Evolutionary conservation across 371 early-diverging fungal species (phyloP).

Genomic region (Syncephalastrum racemosum): DNA sequence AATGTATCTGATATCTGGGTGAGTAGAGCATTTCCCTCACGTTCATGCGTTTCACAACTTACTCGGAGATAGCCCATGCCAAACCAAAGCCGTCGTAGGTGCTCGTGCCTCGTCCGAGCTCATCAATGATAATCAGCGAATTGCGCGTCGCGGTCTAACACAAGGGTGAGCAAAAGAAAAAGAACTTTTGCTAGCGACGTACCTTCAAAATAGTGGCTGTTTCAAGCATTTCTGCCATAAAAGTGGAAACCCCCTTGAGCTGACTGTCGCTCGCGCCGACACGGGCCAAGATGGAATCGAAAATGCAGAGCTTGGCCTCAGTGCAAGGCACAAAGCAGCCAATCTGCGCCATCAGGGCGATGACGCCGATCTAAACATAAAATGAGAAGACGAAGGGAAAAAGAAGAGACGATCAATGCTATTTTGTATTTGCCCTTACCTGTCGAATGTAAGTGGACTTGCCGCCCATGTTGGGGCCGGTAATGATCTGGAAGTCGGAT

Average conservation of each 20-base stretch:
- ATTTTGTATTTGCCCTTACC: constrained; percentile 43
- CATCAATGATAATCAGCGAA: constrained; percentile 98
- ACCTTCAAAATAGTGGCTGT: constrained; percentile 91
- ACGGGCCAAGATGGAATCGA: constrained; percentile 93
- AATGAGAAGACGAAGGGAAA: neutral
- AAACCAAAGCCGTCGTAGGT: constrained; percentile 98
- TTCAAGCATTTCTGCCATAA: constrained; percentile 99
- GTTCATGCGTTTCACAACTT: constrained; percentile 23
- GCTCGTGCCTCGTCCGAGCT: constrained; percentile 98
- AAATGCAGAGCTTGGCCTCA: constrained; percentile 76
- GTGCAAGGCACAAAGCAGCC: constrained; percentile 98
- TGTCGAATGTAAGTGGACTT: constrained; percentile 97
- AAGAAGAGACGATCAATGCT: neutral
- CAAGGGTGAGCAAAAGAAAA: neutral
- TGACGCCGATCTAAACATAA: constrained; percentile 72
- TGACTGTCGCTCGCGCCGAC: constrained; percentile 98
- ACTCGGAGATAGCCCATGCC: constrained; percentile 97
- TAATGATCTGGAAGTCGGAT: constrained; percentile 76
- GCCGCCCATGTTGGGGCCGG: constrained; percentile 97
- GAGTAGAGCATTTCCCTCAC: neutral
- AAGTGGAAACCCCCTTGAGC: constrained; percentile 94
- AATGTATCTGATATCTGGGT: constrained; percentile 61
- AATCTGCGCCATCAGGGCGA: constrained; percentile 96
- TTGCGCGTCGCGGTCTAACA: constrained; percentile 72
- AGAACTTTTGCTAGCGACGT: constrained; percentile 3